Conservation (phyloP, 495 filamentous ascomycete genomes). For the Neurospora pannonica region DNA sequence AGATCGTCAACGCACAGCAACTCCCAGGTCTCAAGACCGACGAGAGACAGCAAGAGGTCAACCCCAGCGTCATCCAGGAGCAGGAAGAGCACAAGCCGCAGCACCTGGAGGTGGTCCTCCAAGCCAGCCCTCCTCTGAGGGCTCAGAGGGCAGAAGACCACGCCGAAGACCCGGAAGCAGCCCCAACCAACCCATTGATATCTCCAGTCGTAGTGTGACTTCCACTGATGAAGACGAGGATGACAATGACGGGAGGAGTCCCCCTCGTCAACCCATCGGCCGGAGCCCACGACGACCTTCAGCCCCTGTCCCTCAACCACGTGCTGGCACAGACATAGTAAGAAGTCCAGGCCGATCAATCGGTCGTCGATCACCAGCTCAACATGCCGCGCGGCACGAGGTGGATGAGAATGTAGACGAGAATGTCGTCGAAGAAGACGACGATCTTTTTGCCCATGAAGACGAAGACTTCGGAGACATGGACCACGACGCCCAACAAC, state of each 20-base stretch:
- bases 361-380: neutral
- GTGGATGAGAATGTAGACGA: neutral
- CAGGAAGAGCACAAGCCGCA: neutral
- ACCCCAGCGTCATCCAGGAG: neutral
- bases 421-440: neutral
- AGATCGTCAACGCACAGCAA: neutral
- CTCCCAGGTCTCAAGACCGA: neutral
- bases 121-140: neutral
- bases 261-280: neutral
- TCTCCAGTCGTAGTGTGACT: neutral
- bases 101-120: neutral
- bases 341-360: neutral
- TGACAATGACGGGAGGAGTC: neutral
- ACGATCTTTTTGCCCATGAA: neutral
- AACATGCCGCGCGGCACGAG: neutral
- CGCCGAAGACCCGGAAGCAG: neutral
- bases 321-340: neutral
- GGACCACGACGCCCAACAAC: neutral
- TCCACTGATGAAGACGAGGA: neutral
- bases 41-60: neutral
- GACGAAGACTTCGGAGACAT: neutral
- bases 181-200: neutral
- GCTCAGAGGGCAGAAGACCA: neutral
- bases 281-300: neutral
- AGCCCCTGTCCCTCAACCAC: neutral